Conservation (phyloP, 2,329 filamentous ascomycete genomes). For the Byssochlamys sp. region DNA sequence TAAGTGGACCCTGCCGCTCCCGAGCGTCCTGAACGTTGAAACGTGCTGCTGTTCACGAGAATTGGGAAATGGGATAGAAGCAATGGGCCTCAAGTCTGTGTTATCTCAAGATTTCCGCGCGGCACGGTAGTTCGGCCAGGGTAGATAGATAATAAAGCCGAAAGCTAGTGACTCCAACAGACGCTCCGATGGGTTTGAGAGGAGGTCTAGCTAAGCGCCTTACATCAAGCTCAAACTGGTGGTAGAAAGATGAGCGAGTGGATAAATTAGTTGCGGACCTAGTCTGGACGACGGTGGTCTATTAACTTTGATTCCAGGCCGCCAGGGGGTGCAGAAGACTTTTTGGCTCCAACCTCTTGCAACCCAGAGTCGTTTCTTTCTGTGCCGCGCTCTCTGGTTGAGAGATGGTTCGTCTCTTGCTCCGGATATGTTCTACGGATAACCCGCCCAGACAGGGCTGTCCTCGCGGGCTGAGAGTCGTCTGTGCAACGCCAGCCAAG, state of each 20-base stretch:
- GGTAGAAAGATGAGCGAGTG: neutral
- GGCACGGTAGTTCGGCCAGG: neutral
- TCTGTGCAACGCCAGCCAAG: neutral
- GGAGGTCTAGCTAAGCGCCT: neutral
- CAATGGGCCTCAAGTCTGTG: neutral
- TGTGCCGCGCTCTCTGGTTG: neutral
- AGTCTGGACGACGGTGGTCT: neutral
- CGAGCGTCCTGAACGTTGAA: neutral
- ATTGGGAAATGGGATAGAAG: neutral
- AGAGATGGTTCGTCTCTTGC: neutral
- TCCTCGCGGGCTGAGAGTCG: neutral
- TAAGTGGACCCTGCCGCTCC: neutral
- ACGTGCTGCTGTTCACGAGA: neutral
- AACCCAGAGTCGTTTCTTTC: neutral
- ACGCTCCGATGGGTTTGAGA: neutral
- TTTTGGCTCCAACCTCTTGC: neutral
- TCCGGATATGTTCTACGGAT: neutral
- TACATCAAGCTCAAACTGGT: neutral
- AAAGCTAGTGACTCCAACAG: neutral
- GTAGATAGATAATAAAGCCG: neutral
- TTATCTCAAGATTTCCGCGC: neutral
- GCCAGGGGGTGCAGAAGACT: neutral
- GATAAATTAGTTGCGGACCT: neutral
- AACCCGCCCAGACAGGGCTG: neutral
- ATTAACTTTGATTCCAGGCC: neutral